Percentiles rank a stretch among this genome's conserved stretches.
These are phyloP conservation scores for Ophiostoma populinum DNA, from an alignment of 2,329 filamentous ascomycete genomes.

Conservation along the genomic window DNA sequence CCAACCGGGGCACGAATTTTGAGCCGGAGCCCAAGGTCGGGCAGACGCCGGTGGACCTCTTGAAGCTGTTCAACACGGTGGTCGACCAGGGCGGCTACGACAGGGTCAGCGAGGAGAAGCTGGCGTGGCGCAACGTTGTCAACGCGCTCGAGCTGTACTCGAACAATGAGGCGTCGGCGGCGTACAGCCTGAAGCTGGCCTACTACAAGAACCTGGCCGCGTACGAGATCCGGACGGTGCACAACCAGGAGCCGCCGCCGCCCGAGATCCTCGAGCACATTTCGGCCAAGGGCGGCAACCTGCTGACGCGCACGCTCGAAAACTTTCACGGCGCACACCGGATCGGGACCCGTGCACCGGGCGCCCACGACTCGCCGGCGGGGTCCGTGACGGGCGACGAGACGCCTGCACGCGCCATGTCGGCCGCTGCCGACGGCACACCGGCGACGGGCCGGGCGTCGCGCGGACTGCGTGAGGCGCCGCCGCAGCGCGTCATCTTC, in stretches of 20 bases:
- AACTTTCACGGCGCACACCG: slow-evolving; percentile 36
- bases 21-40: slow-evolving; percentile 72
- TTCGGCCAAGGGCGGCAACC: slow-evolving; percentile 65
- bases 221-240: slow-evolving; percentile 66
- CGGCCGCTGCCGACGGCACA: slow-evolving; percentile 23
- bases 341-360: slow-evolving; percentile 24
- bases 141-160: slow-evolving; percentile 59
- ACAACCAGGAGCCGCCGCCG: slow-evolving; percentile 66
- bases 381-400: slow-evolving; percentile 12
- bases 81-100: slow-evolving; percentile 71
- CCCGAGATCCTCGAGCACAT: slow-evolving; percentile 78
- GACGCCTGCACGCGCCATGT: slow-evolving; percentile 22
- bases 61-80: slow-evolving; percentile 63
- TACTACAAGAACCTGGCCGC: slow-evolving; percentile 84
- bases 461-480: slow-evolving; percentile 60
- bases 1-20: slow-evolving; percentile 60
- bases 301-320: slow-evolving; percentile 64
- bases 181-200: slow-evolving; percentile 70
- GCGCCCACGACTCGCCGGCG: slow-evolving; percentile 3
- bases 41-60: slow-evolving; percentile 55
- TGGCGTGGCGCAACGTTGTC: slow-evolving; percentile 70
- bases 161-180: slow-evolving; percentile 62
- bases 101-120: slow-evolving; percentile 64
- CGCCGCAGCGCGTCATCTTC: slow-evolving; percentile 68
- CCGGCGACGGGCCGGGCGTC: slow-evolving; percentile 39